These are phyloP conservation scores for Aspergillus uvarum DNA, from an alignment of 2,329 filamentous ascomycete genomes.

Conservation along the genomic window DNA sequence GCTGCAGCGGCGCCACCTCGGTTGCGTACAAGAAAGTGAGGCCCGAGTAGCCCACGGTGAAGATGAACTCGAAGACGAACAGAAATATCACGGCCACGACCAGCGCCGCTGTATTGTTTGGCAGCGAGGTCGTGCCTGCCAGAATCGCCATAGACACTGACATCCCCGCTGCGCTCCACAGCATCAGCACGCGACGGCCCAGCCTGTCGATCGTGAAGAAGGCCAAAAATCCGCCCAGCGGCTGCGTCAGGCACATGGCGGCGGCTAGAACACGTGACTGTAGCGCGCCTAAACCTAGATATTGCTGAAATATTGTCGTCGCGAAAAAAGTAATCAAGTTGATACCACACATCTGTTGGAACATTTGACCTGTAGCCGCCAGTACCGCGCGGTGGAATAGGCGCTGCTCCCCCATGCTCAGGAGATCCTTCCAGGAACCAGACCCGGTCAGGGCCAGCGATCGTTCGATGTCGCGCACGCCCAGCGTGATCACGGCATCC, in stretches of 20 bases:
- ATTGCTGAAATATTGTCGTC: conserved; percentile 40
- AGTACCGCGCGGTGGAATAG: conserved; percentile 37
- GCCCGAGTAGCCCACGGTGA: conserved; percentile 59
- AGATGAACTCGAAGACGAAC: conserved; percentile 62
- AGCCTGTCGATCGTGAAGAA: conserved; percentile 49
- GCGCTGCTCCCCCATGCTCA: conserved; percentile 38
- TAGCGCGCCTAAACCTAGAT: conserved; percentile 24
- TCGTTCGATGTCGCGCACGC: conserved; percentile 43
- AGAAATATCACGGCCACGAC: conserved; percentile 58
- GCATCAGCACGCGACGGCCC: conserved; percentile 38
- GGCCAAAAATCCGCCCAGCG: conserved; percentile 44
- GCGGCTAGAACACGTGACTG: conserved; percentile 30
- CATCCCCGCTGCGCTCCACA: conserved; percentile 33
- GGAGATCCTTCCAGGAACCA: conserved; percentile 36
- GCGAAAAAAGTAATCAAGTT: conserved; percentile 41
- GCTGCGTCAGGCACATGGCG: conserved; percentile 32
- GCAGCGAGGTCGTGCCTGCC: conserved; percentile 51
- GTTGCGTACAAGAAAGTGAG: conserved; percentile 62
- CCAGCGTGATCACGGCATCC: conserved; percentile 34
- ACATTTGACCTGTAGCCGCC: conserved; percentile 36
- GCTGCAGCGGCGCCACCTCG: conserved; percentile 51
- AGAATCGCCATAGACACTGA: conserved; percentile 38
- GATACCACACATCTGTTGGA: conserved; percentile 40
- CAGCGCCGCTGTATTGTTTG: conserved; percentile 47
- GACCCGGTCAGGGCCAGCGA: conserved; percentile 43